Base-by-base conservation (phyloP, 495 filamentous ascomycete species). In the Recurvomyces mirabilis region DNA sequence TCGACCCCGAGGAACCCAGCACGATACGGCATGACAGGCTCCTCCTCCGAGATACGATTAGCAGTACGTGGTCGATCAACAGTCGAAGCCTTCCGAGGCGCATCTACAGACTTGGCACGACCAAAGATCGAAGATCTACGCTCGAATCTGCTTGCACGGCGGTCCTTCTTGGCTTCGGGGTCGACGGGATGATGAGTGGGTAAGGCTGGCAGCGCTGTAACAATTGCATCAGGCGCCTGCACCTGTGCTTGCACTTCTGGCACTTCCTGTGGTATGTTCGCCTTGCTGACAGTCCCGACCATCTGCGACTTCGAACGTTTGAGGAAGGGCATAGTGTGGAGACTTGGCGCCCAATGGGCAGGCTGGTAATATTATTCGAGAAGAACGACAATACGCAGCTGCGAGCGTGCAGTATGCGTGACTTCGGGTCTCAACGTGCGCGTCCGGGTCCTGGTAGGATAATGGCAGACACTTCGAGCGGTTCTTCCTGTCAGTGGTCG, bases 81-180 rank as follows among this genome's bases (percentile, higher is more conserved):
- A 19, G 18, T 42, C 25, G 10, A 11, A 11, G n/a, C 29, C 22
- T 25, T 42, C 12, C 39, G 39, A 14, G 23, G 7, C 10, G 19
- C 25, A 23, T 24, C 22, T 2, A 28, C 39, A 4, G 39, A 42
- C 15, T 42, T 42, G 2, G 39, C 20, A 20, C 39, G 39, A 3
- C 39, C 28, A 20, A 42, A 42, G 25, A 42, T 17, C 4, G 39
- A 42, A 3, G 4, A 6, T 15, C 39, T 24, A 5, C 39, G 39
- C 25, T 42, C 25, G 25, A 22, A 32, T 2, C 26, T 15, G 28
- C 39, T 42, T 3, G 3, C 10, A 6, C 37, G 37, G 21, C 37
- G 37, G 7, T 40, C 37, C 21, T 24, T 14, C 23, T 26, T 40
- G 7, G 26, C 37, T 23, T 14, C 36, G 4, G 15, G 14, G 36